Evolutionary conservation across 1,284 basidiomycete genomes (phyloP).

Genomic region (Athelia psychrophila): DNA sequence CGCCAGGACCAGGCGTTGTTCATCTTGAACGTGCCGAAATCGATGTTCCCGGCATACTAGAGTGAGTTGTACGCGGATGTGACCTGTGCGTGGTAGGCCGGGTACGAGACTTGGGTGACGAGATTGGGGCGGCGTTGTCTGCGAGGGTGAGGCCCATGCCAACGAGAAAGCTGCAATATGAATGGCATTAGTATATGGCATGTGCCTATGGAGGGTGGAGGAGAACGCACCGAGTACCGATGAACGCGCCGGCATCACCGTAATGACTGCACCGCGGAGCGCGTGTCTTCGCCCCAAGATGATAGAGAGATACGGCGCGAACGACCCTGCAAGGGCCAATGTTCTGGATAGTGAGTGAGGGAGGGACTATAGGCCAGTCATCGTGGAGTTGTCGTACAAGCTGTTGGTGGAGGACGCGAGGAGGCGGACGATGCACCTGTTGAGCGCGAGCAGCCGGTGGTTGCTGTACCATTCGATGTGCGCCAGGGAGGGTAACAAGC

Average conservation of each 20-base stretch:
- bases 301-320: constrained; percentile 70
- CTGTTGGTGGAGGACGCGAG: constrained; percentile 76
- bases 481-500: too few relatives aligned
- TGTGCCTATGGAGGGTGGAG: too few relatives aligned
- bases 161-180: constrained; percentile 72
- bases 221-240: constrained; percentile 62
- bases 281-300: constrained; percentile 60
- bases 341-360: constrained; percentile 68
- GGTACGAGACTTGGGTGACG: constrained; percentile 69
- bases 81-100: constrained; percentile 68
- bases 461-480: constrained; percentile 72
- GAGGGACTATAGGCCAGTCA: constrained; percentile 74
- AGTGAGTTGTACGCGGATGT: constrained; percentile 76
- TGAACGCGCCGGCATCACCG: constrained; percentile 77
- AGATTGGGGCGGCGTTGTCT: constrained; percentile 67
- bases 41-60: constrained; percentile 74
- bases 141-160: constrained; percentile 80
- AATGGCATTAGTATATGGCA: background rate
- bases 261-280: constrained; percentile 61
- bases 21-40: constrained; percentile 72
- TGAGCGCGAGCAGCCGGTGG: constrained; percentile 57
- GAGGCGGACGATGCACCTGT: constrained; percentile 69
- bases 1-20: constrained; percentile 71
- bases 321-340: constrained; percentile 66
- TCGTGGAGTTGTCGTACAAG: constrained; percentile 75